Evolutionary conservation across 441 rosid species (phyloP).

Genomic region (Raphanus hybrid): DNA sequence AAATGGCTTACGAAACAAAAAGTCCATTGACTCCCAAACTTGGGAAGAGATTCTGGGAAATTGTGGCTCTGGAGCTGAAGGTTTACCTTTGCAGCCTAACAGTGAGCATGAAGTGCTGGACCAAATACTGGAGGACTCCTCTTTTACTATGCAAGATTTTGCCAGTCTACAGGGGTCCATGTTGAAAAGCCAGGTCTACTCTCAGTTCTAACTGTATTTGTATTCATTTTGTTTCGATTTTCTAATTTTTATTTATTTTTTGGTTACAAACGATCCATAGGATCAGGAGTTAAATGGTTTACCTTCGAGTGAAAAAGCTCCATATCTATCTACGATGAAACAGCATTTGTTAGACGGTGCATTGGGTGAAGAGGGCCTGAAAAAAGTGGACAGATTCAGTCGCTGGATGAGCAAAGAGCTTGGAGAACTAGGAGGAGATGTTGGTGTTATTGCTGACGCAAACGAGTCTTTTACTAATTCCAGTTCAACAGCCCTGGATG

Average conservation of each 20-base stretch:
- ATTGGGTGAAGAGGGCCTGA: conserved; percentile 56
- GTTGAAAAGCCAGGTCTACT: too few relatives aligned
- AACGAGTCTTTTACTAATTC: conserved; percentile 59
- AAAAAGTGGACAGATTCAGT: conserved; percentile 90
- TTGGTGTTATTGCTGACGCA: conserved; percentile 79
- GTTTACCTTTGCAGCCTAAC: conserved; percentile 48
- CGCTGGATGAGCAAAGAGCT: conserved; percentile 96
- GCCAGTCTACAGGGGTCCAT: too few relatives aligned
- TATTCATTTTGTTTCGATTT: too few relatives aligned
- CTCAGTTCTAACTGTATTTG: too few relatives aligned
- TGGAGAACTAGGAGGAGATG: conserved; percentile 55
- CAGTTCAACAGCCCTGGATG: conserved; percentile 58
- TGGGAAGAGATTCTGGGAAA: conserved; percentile 69
- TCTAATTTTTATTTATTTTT: too few relatives aligned
- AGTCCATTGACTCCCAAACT: conserved; percentile 34
- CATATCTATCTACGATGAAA: conserved; percentile 52
- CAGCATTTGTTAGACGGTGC: conserved; percentile 56
- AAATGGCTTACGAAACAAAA: conserved; percentile 48
- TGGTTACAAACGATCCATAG: too few relatives aligned
- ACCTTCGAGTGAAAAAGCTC: conserved; percentile 28
- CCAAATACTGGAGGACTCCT: conserved; percentile 46
- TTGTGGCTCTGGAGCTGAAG: conserved; percentile 51
- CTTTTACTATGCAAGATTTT: conserved; percentile 39
- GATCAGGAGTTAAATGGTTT: too few relatives aligned
- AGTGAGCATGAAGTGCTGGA: conserved; percentile 55